Conservation (phyloP, 2,329 filamentous ascomycete genomes). For the Nemania sp. region DNA sequence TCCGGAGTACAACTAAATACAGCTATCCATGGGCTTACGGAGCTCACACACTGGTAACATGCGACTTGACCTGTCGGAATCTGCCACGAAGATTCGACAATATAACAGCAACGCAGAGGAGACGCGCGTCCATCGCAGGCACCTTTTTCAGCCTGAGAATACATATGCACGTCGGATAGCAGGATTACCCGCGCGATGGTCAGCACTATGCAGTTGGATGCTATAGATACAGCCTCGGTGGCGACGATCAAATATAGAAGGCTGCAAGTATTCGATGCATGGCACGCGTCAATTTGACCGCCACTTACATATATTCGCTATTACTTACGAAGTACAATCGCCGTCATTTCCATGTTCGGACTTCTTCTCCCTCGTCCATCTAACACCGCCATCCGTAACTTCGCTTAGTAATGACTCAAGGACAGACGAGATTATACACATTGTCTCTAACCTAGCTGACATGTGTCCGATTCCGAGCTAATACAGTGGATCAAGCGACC, state of each 20-base stretch:
- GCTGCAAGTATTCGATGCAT: no score
- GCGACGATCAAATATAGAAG: no score
- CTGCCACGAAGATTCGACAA: background rate
- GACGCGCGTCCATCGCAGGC: background rate
- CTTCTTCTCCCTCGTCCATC: no score
- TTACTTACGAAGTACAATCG: background rate
- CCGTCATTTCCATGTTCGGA: background rate
- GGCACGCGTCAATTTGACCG: background rate
- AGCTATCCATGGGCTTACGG: background rate
- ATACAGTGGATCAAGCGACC: slow-evolving; percentile 21
- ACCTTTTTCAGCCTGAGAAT: no score
- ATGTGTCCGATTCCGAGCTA: slow-evolving; percentile 1
- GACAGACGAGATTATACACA: background rate
- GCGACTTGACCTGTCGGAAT: no score
- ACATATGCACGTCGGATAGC: background rate
- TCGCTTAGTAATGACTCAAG: background rate
- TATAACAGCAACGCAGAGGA: background rate
- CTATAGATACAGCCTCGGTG: slow-evolving; percentile 15
- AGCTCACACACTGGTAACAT: no score
- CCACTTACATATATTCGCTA: background rate
- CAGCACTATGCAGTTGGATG: background rate
- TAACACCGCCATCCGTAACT: background rate
- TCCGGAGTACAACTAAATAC: background rate
- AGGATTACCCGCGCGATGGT: background rate
- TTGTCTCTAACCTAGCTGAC: no score